Base-by-base conservation (phyloP, 768 basidiomycete species). In the Hysterangium stoloniferum region DNA sequence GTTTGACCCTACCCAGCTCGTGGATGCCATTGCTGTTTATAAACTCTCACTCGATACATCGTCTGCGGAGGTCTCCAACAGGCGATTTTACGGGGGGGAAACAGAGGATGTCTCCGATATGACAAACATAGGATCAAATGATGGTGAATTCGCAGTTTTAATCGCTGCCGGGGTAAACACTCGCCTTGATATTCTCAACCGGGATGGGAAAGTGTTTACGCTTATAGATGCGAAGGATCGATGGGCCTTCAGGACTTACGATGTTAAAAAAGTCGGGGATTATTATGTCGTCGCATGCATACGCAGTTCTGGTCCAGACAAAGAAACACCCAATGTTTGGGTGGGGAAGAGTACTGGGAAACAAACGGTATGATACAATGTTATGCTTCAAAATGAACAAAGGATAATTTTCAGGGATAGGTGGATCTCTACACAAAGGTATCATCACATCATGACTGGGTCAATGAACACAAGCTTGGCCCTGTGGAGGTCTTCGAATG, bases 151-250 rank as follows among this genome's bases (percentile, higher is more conserved):
- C 17, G 52, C 55, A 2, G 52, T 48, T 6, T 20, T 12, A 5
- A 37, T 56, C n/a, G 52, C 36, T 3, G 19, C 25, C 6, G 55
- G 52, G 15, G 15, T 56, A 17, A 33, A 49, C 5, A 43, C 55
- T 12, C 51, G 55, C 6, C 15, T 56, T 13, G 55, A 56, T 34
- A 38, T 56, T n/a, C 28, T 56, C 37, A 27, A 19, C 15, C 42
- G 45, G n/a, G 36, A 45, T 13, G 55, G 55, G 9, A 25, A 36
- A 29, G 19, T 27, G 22, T 42, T 41, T 27, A 22, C 32, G 25
- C 45, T 47, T 12, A 31, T 46, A 11, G 28, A 53, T 13, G 19
- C 44, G 19, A 38, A 35, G 11, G 20, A 33, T 19, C 24, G 37
- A 3, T 36, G 20, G 5, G 45, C 45, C 6, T 5, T 48, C 4